Evolutionary conservation across 768 basidiomycete species (phyloP), one percentile per base, ranked within the genome.

Genomic region (Suillus clintonianus): DNA sequence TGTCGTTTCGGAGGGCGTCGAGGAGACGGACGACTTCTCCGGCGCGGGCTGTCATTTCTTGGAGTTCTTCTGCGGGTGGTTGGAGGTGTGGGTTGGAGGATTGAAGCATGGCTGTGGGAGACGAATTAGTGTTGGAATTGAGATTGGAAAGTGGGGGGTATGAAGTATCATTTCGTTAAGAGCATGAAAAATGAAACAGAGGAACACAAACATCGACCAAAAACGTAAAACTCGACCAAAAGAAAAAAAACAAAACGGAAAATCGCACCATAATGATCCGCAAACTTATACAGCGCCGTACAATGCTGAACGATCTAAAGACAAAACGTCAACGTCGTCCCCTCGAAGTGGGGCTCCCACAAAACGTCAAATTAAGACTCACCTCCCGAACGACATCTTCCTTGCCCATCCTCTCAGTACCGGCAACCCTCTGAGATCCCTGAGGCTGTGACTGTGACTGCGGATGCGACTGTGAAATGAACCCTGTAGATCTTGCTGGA

Each of bases 11-110:
- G 15, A 75, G 65, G 41, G 71, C 74, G 47, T 91, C 89, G 42
- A 92, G 76, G 22, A 93, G 81, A 57, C 85, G 83, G 22, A 92
- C 86, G 30, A 94, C 90, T 58, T 84, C 77, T 58, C 80, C 78
- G 24, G 91, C 91, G 37, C 84, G 82, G 17, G 83, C 82, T 10
- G 85, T 81, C 91, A 93, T 94, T 65, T 91, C 88, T 55, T 81
- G 77, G 11, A 92, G 72, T 71, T 92, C 90, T 2, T 78, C 76
- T 8, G 81, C 73, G 10, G 78, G 64, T 5, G 89, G 90, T 65
- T 86, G 86, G 8, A 76, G 72, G 45, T 84, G 80, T 3, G 86
- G 82, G 13, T 80, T 68, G 48, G 74, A 79, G 3, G 78, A 72
- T 62, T 87, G 87, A 57, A 69, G 61, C 14, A 8, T 17, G 2